A percentile compares a stretch with the other conserved stretches of the same genome.
These are phyloP conservation scores for Gamarada debralockiae DNA, from an alignment of 495 filamentous ascomycete genomes.

Conservation along the genomic window DNA sequence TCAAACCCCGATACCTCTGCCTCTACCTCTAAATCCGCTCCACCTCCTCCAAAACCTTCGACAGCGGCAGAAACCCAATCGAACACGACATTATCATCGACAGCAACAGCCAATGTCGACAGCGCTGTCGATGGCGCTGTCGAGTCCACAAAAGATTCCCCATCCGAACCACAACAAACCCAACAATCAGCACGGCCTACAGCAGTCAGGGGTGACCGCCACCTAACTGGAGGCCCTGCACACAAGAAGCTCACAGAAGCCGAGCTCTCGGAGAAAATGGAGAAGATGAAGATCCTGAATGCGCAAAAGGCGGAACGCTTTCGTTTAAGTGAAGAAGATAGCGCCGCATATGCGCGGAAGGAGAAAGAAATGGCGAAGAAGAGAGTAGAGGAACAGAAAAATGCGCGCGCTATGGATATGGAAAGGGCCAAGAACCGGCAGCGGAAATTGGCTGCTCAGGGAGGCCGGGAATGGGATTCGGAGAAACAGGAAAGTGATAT, in stretches of 20 bases:
- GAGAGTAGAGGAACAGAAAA: slow-evolving; percentile 47
- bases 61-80: background rate
- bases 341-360: slow-evolving; percentile 61
- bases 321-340: slow-evolving; percentile 63
- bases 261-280: slow-evolving; percentile 57
- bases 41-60: background rate
- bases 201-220: slow-evolving; percentile 65
- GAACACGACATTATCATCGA: too few relatives aligned
- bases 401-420: slow-evolving; percentile 57
- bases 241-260: slow-evolving; percentile 67
- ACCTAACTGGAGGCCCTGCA: slow-evolving; percentile 59
- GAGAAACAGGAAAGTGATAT: slow-evolving; percentile 64
- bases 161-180: slow-evolving; percentile 3
- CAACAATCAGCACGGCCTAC: slow-evolving; percentile 19
- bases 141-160: too few relatives aligned
- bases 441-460: slow-evolving; percentile 63
- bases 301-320: slow-evolving; percentile 55
- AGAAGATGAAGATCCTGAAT: slow-evolving; percentile 55
- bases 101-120: too few relatives aligned
- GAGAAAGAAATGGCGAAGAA: slow-evolving; percentile 43
- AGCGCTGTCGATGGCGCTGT: too few relatives aligned
- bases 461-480: slow-evolving; percentile 72
- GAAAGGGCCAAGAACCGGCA: slow-evolving; percentile 70
- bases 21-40: background rate
- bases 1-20: background rate